phyloP scores from a whole-genome alignment of 169 alveolate species.

The Eimeria praecox region DNA sequence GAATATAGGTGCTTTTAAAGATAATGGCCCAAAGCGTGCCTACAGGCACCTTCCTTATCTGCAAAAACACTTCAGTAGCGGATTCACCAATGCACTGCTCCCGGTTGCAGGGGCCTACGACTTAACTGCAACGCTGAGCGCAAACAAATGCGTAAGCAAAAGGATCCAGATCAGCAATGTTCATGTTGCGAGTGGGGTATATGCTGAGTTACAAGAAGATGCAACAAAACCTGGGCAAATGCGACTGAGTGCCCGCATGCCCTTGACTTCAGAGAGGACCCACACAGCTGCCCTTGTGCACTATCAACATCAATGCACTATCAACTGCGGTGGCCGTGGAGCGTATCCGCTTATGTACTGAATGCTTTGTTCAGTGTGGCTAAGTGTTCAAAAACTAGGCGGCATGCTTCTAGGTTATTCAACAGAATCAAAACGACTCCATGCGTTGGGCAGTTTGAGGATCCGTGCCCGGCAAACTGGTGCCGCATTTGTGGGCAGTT shows the following conservation, averaged over 20 bases:
- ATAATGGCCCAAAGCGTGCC: too few species aligned
- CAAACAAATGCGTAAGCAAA: background rate
- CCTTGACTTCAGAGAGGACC: background rate
- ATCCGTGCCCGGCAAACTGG: background rate
- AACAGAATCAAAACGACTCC: background rate
- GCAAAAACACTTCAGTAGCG: background rate
- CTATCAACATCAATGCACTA: background rate
- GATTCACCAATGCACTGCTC: background rate
- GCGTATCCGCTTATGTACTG: background rate
- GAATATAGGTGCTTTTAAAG: background rate
- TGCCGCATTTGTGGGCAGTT: background rate
- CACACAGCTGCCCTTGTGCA: background rate
- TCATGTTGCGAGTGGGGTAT: background rate
- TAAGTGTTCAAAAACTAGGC: background rate
- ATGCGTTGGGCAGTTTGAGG: background rate
- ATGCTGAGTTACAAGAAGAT: background rate
- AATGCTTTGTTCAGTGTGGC: background rate
- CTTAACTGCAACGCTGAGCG: background rate
- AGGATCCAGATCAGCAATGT: background rate
- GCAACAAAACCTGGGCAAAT: background rate
- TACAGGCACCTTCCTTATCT: background rate
- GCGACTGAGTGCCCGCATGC: background rate
- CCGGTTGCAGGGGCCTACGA: background rate
- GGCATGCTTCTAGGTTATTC: background rate
- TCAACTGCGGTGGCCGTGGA: background rate